These are phyloP conservation scores for Chaetothyriales sp. DNA, from an alignment of 2,329 filamentous ascomycete species.

Conservation along the genomic window DNA sequence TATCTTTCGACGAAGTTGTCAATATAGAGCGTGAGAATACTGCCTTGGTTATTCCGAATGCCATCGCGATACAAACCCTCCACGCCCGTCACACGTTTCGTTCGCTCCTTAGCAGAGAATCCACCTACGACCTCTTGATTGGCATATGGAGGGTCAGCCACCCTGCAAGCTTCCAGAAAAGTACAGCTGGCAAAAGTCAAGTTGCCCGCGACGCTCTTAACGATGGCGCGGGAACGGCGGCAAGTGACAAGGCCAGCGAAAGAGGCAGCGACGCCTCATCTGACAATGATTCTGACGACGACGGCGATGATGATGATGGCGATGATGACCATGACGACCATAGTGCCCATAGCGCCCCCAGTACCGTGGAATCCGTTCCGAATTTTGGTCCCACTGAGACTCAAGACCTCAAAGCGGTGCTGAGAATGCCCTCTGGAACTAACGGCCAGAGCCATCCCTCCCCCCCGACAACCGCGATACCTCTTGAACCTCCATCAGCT, in stretches of 20 bases:
- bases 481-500: slow-evolving; percentile 17
- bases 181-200: slow-evolving; percentile 63
- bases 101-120: slow-evolving; percentile 84
- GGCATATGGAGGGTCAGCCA: slow-evolving; percentile 98
- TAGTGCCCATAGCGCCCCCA: slow-evolving; percentile 38
- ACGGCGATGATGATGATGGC: slow-evolving; percentile 45
- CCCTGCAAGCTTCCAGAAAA: slow-evolving; percentile 70
- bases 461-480: neutral
- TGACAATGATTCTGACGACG: slow-evolving; percentile 53
- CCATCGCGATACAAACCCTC: slow-evolving; percentile 87
- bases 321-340: slow-evolving; percentile 33
- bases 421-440: slow-evolving; percentile 55
- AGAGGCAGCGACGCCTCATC: slow-evolving; percentile 45
- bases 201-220: slow-evolving; percentile 61
- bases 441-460: slow-evolving; percentile 9
- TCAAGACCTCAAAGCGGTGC: slow-evolving; percentile 37
- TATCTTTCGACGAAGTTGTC: slow-evolving; percentile 95
- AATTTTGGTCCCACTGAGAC: slow-evolving; percentile 41
- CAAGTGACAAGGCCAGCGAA: slow-evolving; percentile 39
- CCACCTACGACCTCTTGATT: slow-evolving; percentile 91
- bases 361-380: slow-evolving; percentile 38
- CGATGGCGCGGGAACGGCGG: slow-evolving; percentile 59
- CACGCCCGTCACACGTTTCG: slow-evolving; percentile 94
- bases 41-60: slow-evolving; percentile 89
- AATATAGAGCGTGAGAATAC: slow-evolving; percentile 95